Conservation (phyloP, 768 basidiomycete genomes). For the Crucibulum laeve region DNA sequence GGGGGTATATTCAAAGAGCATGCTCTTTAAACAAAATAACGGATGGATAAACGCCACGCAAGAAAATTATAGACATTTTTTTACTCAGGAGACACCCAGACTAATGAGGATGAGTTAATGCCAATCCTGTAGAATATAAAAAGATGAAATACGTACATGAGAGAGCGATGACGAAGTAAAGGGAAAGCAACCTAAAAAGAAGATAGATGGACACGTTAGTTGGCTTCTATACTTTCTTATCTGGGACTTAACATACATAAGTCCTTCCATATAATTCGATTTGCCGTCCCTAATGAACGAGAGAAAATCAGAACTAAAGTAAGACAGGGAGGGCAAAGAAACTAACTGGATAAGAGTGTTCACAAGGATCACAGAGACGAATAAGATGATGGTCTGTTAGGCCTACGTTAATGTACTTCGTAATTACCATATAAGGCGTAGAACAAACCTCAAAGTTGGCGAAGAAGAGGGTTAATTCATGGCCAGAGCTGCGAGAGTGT, state of each 20-base stretch:
- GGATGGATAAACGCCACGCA: background rate
- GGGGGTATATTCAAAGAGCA: background rate
- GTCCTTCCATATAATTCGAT: constrained; percentile 90
- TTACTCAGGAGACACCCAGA: constrained; percentile 5
- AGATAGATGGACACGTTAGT: constrained; percentile 33
- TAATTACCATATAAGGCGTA: background rate
- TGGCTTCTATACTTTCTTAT: constrained; percentile 23
- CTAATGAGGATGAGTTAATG: constrained; percentile 8
- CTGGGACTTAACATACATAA: constrained; percentile 51
- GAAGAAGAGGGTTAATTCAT: constrained; percentile 79
- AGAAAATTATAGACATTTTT: background rate
- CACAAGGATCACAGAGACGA: constrained; percentile 84
- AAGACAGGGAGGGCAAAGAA: constrained; percentile 1
- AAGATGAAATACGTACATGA: constrained; percentile 51
- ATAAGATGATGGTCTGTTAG: constrained; percentile 72
- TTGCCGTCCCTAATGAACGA: constrained; percentile 70
- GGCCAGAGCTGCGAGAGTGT: constrained; percentile 42
- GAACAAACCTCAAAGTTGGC: constrained; percentile 71
- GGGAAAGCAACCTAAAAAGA: constrained; percentile 43
- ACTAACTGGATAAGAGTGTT: constrained; percentile 75
- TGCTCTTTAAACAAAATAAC: background rate
- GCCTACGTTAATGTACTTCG: constrained; percentile 2
- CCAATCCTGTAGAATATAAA: background rate
- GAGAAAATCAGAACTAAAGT: constrained; percentile 2
- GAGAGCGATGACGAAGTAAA: constrained; percentile 80